Base-by-base conservation (phyloP, 352 stramenopile species). In the Blastocystis hominis region DNA sequence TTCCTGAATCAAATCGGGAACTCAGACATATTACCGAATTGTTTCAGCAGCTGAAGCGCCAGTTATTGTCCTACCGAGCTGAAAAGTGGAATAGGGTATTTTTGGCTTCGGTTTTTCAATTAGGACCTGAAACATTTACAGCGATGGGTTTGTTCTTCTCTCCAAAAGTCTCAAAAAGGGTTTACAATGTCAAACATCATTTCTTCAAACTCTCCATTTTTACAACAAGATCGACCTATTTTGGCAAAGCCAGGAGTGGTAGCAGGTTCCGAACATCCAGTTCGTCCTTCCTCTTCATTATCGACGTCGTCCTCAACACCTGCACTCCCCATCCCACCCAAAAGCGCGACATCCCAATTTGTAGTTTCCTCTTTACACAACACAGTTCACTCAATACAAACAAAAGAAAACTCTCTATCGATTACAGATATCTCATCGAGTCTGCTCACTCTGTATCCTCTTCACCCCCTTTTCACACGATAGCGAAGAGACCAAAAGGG, bases 401-500 rank as follows among this genome's bases (percentile, higher is more conserved):
- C n/a, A 13, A 59, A 20, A 13, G 50, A 59, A 59, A 20, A 59
- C n/a, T 59, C 50, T 20, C 50, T 59, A 13, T 59, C 50, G 50
- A 59, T 59, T 59, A n/a, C 50, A 20, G 50, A 59, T 59, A 20
- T 59, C 13, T 59, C 50, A 13, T 59, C 50, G 2, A 59, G 50
- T 24, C 50, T 68, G 24, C 42, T 84, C 53, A 40, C 7, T 10
- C 15, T 77, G 47, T 84, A 36, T 64, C 20, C 24, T 50, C 17
- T 38, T 46, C 24, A 55, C 36, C 47, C 42, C n/a, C 5, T 0
- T 1, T 68, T 66, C 5, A 64, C 24, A 30, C 9, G 36, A 53
- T 84, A 84, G 72, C 30, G 20, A 68, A 3, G n/a, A 84, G 30
- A 24, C 72, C 17, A 84, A 84, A 53, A 84, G 68, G n/a, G 68